Conservation (phyloP, 2,329 filamentous ascomycete genomes). For the Epichloe typhina region DNA sequence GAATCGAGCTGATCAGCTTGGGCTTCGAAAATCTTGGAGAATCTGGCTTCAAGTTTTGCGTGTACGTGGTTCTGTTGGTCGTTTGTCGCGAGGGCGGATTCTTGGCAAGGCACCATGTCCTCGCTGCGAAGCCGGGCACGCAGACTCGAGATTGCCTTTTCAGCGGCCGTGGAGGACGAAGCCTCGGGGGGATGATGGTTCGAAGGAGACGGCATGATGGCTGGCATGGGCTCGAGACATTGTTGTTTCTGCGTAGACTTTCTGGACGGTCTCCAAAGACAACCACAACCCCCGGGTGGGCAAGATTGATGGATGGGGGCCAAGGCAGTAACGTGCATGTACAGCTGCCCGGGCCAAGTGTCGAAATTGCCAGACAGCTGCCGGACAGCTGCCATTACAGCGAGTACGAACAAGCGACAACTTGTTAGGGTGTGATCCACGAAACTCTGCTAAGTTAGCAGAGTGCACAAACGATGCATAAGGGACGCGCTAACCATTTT, state of each 20-base stretch:
- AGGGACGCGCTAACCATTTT: no score
- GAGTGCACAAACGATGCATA: no score
- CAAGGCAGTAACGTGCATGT: neutral
- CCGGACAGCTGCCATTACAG: neutral
- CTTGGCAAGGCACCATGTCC: neutral
- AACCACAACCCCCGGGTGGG: no score
- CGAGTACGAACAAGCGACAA: no score
- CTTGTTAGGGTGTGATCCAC: no score
- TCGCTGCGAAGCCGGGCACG: constrained; percentile 17
- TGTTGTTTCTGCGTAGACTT: no score
- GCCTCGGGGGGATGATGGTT: neutral
- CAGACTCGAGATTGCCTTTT: constrained; percentile 8
- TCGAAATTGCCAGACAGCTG: neutral
- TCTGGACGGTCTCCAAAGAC: no score
- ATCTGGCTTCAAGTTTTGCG: constrained; percentile 13
- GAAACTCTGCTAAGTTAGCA: no score
- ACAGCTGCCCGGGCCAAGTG: neutral
- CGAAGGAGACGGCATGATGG: constrained; percentile 7
- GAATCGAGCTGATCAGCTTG: neutral
- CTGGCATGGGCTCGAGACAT: neutral
- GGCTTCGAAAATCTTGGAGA: constrained; percentile 3
- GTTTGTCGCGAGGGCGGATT: neutral
- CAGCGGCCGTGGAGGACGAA: constrained; percentile 4
- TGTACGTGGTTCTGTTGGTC: constrained; percentile 9
- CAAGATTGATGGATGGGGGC: no score